Evolutionary conservation across 495 filamentous ascomycete genomes (phyloP), one percentile per base, ranked within the genome.

Genomic region (Wilcoxina mikolae): DNA sequence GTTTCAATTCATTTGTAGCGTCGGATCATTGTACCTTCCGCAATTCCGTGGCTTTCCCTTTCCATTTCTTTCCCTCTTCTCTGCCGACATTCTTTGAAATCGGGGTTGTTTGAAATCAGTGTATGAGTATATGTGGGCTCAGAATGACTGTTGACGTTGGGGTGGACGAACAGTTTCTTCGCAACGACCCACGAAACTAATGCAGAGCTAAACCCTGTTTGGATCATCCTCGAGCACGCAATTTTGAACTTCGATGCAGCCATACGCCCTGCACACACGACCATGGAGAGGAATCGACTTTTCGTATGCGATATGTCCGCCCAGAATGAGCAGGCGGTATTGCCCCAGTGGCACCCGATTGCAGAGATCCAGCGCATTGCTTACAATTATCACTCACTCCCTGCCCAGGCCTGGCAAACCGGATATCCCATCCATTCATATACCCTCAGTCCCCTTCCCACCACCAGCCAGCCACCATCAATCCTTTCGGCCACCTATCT

Each of bases 191-290:
- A 51, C 33, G 20, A 38, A 39, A 39, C 35, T 39, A 39, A 39
- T 18, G 12, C 35, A 12, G 35, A 12, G 35, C 35, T 39, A 39
- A 39, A 39, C 35, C 35, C 35, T 39, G 35, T 39, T 39, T 45
- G 35, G 35, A 15, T 39, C 35, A 18, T 15, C 35, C 15, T 39
- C 31, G 61, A 64, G 61, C 61, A 64, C 61, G 61, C 61, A 60
- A 64, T 64, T 46, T 51, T 11, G 35, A 51, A 28, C 39, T 10
- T 17, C 51, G 58, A 64, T 64, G 59, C 51, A 53, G 57, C 54
- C 61, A 64, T 46, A 46, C 43, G 43, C 43, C 43, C 43, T 46
- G 43, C 11, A 46, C 22, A 24, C 43, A 46, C n/a, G n/a, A 24
- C 43, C 11, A 46, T 12, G n/a, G n/a, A 46, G 31, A 46, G 43